These are phyloP conservation scores for Biscutella auriculata DNA, from an alignment of 441 rosid species.

Conservation along the genomic window DNA sequence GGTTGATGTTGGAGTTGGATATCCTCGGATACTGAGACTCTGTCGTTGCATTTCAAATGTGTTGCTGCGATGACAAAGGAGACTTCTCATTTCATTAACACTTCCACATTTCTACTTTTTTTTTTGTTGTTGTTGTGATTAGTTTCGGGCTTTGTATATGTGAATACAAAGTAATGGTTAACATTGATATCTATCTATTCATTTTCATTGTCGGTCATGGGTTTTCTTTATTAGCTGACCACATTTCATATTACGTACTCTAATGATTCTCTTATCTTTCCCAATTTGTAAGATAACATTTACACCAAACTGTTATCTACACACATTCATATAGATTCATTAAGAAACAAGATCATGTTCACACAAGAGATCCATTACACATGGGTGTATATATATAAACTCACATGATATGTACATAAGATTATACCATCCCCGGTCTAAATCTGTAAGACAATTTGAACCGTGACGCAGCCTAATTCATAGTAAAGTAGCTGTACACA, in stretches of 20 bases:
- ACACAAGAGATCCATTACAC: constrained; percentile 18
- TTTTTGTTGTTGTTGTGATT: not conserved
- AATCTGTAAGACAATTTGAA: constrained; percentile 9
- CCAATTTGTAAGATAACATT: not conserved
- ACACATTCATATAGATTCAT: not conserved
- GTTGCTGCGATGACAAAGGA: constrained; percentile 25
- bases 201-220: constrained; percentile 2
- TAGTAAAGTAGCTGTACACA: constrained; percentile 18
- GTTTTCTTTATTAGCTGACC: not conserved
- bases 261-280: not conserved
- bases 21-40: constrained; percentile 48
- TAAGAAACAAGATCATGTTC: constrained; percentile 12
- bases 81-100: constrained; percentile 6
- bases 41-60: constrained; percentile 48
- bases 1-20: constrained; percentile 32
- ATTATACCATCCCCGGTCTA: constrained; percentile 22
- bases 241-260: not conserved
- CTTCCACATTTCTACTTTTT: not conserved
- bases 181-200: too few relatives aligned
- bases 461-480: constrained; percentile 22
- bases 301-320: too few relatives aligned
- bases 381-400: constrained; percentile 8
- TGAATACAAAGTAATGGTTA: too few relatives aligned
- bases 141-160: too few relatives aligned
- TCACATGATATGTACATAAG: constrained; percentile 18